Conservation (phyloP, 306 rosid genomes). For the Quercus parvula region DNA sequence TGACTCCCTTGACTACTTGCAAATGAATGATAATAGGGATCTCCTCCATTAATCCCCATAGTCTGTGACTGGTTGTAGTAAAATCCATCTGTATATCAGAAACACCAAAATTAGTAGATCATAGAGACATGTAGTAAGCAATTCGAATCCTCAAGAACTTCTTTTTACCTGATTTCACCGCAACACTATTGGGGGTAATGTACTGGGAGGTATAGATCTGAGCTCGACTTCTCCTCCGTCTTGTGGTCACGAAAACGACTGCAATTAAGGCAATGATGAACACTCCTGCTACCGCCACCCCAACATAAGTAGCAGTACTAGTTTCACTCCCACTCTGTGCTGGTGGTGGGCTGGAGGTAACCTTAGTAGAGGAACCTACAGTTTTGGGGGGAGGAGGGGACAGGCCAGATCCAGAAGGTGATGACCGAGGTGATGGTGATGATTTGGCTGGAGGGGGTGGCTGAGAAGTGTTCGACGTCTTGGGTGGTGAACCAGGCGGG, state of each 20-base stretch:
- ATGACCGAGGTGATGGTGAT: constrained; percentile 9
- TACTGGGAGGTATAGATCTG: constrained; percentile 20
- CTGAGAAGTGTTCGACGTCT: not conserved
- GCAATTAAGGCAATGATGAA: constrained; percentile 42
- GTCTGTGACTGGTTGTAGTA: constrained; percentile 43
- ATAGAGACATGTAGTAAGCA: not conserved
- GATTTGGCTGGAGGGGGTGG: constrained; percentile 6
- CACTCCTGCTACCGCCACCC: constrained; percentile 43
- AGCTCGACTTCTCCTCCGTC: constrained; percentile 27
- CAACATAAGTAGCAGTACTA: constrained; percentile 25
- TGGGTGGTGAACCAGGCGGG: not conserved
- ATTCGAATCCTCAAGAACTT: not conserved
- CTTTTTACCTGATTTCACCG: constrained; percentile 42
- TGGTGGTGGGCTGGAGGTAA: not conserved
- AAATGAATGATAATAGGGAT: constrained; percentile 21
- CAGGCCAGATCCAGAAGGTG: not conserved
- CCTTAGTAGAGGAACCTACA: not conserved
- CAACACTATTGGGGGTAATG: constrained; percentile 25
- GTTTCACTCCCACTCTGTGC: constrained; percentile 1
- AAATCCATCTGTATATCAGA: constrained; percentile 47
- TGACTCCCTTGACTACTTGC: constrained; percentile 39
- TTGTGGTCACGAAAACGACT: constrained; percentile 8
- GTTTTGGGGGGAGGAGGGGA: constrained; percentile 11
- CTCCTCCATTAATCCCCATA: constrained; percentile 24
- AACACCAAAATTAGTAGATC: constrained; percentile 15